Evolutionary conservation across 257 asterid species (phyloP).

Genomic region (Avicennia marina): DNA sequence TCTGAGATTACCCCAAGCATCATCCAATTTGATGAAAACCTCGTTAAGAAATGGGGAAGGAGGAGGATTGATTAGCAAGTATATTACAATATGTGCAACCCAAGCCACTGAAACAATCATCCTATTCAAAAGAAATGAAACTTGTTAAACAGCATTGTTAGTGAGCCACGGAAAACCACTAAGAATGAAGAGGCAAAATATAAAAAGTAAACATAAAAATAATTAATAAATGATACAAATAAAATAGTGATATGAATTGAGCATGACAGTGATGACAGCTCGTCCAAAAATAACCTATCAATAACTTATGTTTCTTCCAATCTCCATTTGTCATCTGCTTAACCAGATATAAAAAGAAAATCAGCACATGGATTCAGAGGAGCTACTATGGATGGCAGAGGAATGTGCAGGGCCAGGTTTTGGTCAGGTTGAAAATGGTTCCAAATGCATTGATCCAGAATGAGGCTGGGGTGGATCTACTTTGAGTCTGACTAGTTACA

Average conservation of each 20-base stretch:
- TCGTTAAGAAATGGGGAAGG: slow-evolving; percentile 85
- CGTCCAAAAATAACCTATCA: slow-evolving; percentile 1
- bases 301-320: background rate
- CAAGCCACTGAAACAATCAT: slow-evolving; percentile 91
- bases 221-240: too few relatives aligned
- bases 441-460: too few relatives aligned
- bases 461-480: too few relatives aligned
- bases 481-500: too few relatives aligned
- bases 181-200: background rate
- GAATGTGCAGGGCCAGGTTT: background rate
- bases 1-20: slow-evolving; percentile 69
- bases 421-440: too few relatives aligned
- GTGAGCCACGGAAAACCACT: background rate
- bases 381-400: background rate
- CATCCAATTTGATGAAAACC: slow-evolving; percentile 89
- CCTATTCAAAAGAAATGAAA: slow-evolving; percentile 40
- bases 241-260: background rate
- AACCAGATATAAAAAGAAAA: too few relatives aligned
- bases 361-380: too few relatives aligned
- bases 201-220: too few relatives aligned
- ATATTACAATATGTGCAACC: slow-evolving; percentile 89
- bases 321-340: background rate
- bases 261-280: background rate
- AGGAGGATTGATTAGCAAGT: slow-evolving; percentile 87
- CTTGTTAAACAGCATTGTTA: background rate